These are phyloP conservation scores for Talaromyces liani DNA, from an alignment of 495 filamentous ascomycete genomes.

Conservation along the genomic window DNA sequence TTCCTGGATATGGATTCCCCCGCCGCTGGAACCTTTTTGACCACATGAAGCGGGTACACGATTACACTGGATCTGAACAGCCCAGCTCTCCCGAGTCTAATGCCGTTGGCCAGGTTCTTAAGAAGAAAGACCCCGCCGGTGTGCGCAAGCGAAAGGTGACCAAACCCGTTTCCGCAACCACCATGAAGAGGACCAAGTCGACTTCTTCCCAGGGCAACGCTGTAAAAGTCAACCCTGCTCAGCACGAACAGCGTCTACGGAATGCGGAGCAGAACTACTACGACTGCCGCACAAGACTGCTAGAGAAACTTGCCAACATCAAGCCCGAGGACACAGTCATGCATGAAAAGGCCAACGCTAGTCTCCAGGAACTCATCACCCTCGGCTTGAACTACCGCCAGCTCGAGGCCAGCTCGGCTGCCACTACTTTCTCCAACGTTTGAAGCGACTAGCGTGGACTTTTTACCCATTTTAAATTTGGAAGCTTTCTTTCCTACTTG, in stretches of 20 bases:
- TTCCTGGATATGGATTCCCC: slow-evolving; percentile 78
- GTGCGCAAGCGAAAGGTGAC: slow-evolving; percentile 34
- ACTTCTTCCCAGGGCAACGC: slow-evolving; percentile 31
- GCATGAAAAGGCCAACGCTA: slow-evolving; percentile 43
- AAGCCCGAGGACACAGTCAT: slow-evolving; percentile 34
- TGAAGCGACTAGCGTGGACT: slow-evolving; percentile 17
- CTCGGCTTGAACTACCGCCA: slow-evolving; percentile 39
- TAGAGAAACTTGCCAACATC: slow-evolving; percentile 35
- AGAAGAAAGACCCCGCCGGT: slow-evolving; percentile 34
- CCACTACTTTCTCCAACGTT: slow-evolving; percentile 26
- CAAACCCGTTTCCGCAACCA: slow-evolving; percentile 25
- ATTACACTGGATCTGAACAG: slow-evolving; percentile 52
- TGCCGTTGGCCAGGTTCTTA: slow-evolving; percentile 20
- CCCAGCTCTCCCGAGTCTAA: slow-evolving; percentile 39
- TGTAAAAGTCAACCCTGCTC: slow-evolving; percentile 28
- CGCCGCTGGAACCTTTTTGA: slow-evolving; percentile 89
- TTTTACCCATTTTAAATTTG: background rate
- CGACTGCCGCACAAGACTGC: slow-evolving; percentile 33
- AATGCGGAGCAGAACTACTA: slow-evolving; percentile 38
- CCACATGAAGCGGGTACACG: slow-evolving; percentile 91
- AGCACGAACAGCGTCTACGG: slow-evolving; percentile 37
- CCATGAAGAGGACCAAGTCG: slow-evolving; percentile 42
- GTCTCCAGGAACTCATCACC: slow-evolving; percentile 40
- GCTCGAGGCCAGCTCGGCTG: slow-evolving; percentile 38
- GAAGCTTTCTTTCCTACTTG: background rate